Conservation (phyloP, 2,329 filamentous ascomycete species). For the Colletotrichum lini region DNA sequence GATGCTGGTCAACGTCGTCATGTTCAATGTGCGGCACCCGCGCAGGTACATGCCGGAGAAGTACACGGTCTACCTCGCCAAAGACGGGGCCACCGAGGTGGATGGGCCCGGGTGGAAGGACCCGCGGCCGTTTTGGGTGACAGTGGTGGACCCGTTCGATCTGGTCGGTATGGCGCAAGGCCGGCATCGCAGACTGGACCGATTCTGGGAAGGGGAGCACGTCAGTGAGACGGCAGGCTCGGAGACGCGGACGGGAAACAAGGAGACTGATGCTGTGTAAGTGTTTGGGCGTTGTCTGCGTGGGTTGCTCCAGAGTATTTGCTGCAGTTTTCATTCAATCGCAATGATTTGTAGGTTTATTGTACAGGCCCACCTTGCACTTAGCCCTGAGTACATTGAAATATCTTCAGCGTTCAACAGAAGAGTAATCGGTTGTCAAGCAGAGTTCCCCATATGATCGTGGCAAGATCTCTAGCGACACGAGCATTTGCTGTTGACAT, state of each 20-base stretch:
- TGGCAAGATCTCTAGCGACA: not conserved
- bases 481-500: no score
- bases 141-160: slow-evolving; percentile 60
- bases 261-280: slow-evolving; percentile 17
- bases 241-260: not conserved
- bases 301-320: not conserved
- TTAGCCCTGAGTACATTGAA: not conserved
- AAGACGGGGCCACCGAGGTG: slow-evolving; percentile 65
- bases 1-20: slow-evolving; percentile 65
- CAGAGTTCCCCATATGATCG: not conserved
- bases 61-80: slow-evolving; percentile 64
- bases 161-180: slow-evolving; percentile 53
- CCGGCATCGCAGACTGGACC: slow-evolving; percentile 49
- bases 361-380: no score
- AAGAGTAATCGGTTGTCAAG: not conserved
- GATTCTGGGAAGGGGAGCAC: slow-evolving; percentile 53
- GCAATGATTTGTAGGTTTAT: not conserved
- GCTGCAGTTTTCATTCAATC: not conserved
- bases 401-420: not conserved
- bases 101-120: slow-evolving; percentile 65
- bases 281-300: not conserved
- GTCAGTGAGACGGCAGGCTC: not conserved
- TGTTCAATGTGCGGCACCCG: slow-evolving; percentile 68
- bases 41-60: slow-evolving; percentile 64
- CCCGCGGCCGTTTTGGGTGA: slow-evolving; percentile 58